These are phyloP conservation scores for Ceraceosorus guamensis DNA, from an alignment of 1,284 basidiomycete species.

Conservation along the genomic window DNA sequence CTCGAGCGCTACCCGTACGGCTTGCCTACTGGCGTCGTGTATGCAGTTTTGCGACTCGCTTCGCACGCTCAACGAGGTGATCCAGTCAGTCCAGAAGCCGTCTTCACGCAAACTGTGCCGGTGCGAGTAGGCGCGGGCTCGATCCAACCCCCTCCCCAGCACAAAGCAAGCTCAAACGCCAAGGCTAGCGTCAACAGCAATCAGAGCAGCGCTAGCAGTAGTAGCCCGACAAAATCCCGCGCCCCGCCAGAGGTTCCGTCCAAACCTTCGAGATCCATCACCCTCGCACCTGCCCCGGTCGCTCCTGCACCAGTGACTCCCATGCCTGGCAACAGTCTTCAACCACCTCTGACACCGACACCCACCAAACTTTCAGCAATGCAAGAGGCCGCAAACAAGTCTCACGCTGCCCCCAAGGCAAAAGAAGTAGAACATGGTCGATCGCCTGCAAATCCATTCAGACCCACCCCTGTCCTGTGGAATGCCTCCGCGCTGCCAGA, in stretches of 20 bases:
- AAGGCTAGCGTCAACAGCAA: neutral
- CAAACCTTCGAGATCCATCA: neutral
- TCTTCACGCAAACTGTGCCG: constrained; percentile 43
- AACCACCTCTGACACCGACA: too few relatives aligned
- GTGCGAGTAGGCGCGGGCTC: constrained; percentile 4
- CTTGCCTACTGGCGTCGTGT: constrained; percentile 41
- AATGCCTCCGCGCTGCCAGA: too few relatives aligned
- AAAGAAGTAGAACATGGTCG: too few relatives aligned
- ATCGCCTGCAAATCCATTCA: constrained; percentile 6
- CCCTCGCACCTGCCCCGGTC: neutral
- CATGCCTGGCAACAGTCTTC: neutral
- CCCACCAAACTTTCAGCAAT: too few relatives aligned
- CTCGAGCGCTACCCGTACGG: constrained; percentile 44
- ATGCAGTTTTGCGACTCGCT: constrained; percentile 41
- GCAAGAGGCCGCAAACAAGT: too few relatives aligned
- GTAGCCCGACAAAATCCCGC: neutral
- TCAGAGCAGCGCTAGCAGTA: neutral
- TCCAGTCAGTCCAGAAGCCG: constrained; percentile 19
- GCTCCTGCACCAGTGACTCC: neutral
- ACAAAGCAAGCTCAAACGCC: neutral
- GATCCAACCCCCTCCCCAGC: neutral
- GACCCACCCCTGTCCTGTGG: neutral
- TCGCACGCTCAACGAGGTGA: constrained; percentile 44
- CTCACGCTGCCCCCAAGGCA: too few relatives aligned
- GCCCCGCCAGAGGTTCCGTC: neutral